Conservation (phyloP, 345 rosid genomes). For the Sisymbrium irio region DNA sequence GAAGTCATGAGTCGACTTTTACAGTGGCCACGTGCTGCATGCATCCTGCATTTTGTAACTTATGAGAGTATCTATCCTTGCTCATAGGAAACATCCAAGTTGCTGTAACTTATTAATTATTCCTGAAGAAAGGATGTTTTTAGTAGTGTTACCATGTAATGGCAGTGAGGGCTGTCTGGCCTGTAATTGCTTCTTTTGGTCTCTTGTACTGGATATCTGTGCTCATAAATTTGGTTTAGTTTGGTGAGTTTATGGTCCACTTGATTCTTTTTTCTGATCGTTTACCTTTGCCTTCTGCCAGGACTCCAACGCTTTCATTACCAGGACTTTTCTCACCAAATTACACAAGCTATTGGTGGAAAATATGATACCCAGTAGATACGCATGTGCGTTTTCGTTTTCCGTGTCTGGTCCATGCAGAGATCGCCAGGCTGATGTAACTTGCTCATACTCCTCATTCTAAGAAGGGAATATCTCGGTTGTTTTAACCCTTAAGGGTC, state of each 20-base stretch:
- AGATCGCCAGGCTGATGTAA: conserved; percentile 69
- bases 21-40: conserved; percentile 1
- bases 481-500: conserved; percentile 18
- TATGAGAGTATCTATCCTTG: conserved; percentile 14
- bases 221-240: no score
- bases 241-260: no score
- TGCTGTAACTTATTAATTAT: background rate
- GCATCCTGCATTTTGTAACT: conserved; percentile 13
- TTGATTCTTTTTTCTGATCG: conserved; percentile 14
- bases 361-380: conserved; percentile 64
- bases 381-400: conserved; percentile 82
- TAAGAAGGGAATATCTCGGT: background rate
- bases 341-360: conserved; percentile 58
- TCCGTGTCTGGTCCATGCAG: conserved; percentile 46
- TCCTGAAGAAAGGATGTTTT: no score
- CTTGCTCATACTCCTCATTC: conserved; percentile 25
- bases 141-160: no score
- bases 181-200: no score
- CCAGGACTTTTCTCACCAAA: conserved; percentile 64
- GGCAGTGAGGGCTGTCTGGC: no score
- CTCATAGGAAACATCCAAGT: conserved; percentile 8
- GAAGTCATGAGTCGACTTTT: conserved; percentile 9
- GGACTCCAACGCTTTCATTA: conserved; percentile 57
- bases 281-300: conserved; percentile 35
- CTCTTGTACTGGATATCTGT: no score